A percentile compares a stretch with the other conserved stretches of the same genome.
Evolutionary conservation across 495 filamentous ascomycete species (phyloP).

Genomic region (Sordaria brevicollis): DNA sequence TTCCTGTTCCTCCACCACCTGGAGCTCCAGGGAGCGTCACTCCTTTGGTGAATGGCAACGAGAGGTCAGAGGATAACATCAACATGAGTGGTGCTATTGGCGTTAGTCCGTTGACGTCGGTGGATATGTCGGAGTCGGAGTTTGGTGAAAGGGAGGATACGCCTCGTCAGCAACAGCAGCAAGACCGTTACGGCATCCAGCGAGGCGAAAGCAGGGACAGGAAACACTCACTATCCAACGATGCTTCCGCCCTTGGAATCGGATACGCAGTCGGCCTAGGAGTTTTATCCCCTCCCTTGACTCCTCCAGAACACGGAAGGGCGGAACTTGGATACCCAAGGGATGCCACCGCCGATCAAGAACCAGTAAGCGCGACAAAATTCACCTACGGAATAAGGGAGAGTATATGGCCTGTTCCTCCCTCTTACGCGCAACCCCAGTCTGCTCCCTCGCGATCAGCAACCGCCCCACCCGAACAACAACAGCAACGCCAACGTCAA

Average conservation of each 20-base stretch:
- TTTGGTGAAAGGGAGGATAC: background rate
- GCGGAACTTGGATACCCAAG: too few relatives aligned
- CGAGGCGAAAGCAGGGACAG: background rate
- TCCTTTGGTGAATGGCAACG: background rate
- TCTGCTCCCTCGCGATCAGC: background rate
- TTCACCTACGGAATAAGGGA: background rate
- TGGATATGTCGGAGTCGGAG: background rate
- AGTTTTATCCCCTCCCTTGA: background rate
- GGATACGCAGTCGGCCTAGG: background rate
- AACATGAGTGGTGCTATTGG: background rate
- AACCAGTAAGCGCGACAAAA: background rate
- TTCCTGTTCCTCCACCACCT: constrained; percentile 6
- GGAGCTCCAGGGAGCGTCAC: background rate
- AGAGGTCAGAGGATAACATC: background rate
- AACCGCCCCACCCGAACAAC: background rate
- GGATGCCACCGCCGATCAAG: too few relatives aligned
- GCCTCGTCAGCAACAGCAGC: background rate
- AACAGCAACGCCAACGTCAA: background rate
- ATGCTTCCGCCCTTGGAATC: background rate
- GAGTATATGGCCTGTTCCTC: background rate
- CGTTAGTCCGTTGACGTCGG: background rate
- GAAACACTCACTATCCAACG: background rate
- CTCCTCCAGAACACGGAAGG: background rate
- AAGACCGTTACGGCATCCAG: background rate
- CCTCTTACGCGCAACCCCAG: background rate